Percentiles rank a stretch among this genome's conserved stretches.
Conservation (phyloP, 352 stramenopile species). For the Phytopythium chamaehyphon region DNA sequence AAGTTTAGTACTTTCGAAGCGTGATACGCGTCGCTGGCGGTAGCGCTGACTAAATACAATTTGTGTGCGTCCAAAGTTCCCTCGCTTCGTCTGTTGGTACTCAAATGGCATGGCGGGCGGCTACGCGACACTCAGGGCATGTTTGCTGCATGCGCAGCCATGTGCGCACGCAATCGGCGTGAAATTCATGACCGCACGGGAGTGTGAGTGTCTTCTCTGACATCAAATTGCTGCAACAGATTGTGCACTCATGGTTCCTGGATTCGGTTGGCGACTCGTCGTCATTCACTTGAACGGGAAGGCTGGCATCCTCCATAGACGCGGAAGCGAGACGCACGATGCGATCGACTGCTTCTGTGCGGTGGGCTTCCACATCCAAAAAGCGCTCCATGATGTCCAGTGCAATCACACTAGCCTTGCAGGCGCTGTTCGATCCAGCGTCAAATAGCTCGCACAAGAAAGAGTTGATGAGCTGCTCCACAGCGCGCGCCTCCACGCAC, state of each 20-base stretch:
- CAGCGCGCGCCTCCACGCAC: conserved; percentile 34
- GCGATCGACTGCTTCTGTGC: conserved; percentile 21
- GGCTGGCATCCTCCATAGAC: conserved; percentile 6
- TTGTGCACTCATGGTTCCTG: conserved; percentile 41
- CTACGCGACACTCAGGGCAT: conserved; percentile 62
- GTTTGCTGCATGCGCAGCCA: conserved; percentile 69
- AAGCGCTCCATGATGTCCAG: conserved; percentile 47
- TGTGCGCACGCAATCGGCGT: conserved; percentile 56
- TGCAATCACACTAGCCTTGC: conserved; percentile 26
- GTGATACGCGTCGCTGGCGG: too few relatives aligned
- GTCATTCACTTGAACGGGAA: conserved; percentile 9
- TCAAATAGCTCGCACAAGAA: conserved; percentile 32
- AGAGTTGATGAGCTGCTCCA: conserved; percentile 69
- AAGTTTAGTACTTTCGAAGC: too few relatives aligned
- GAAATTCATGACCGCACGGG: conserved; percentile 61
- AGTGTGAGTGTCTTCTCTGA: conserved; percentile 43
- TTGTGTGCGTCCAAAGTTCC: too few relatives aligned
- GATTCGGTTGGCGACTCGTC: conserved; percentile 4
- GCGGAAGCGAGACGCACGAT: conserved; percentile 14
- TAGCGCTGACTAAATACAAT: too few relatives aligned
- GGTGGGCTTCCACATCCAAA: conserved; percentile 34
- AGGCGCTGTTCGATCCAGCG: conserved; percentile 27
- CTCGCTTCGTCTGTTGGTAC: too few relatives aligned
- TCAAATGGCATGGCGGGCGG: neutral
- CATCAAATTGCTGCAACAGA: conserved; percentile 50